Evolutionary conservation across 2,329 filamentous ascomycete species (phyloP), one percentile per base, ranked within the genome.

Genomic region (Epichloe sylvatica): DNA sequence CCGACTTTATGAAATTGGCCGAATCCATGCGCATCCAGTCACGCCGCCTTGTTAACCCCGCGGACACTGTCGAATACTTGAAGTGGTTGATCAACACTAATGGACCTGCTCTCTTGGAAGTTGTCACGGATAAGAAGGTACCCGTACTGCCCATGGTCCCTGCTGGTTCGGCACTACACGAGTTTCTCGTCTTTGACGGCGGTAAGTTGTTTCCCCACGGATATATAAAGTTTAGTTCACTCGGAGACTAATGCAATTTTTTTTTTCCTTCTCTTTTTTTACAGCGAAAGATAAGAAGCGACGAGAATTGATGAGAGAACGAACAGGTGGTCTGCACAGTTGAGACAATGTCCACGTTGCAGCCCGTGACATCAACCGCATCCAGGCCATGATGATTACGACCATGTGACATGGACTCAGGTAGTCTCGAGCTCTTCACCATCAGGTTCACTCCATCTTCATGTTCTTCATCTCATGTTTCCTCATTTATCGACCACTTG

Each of bases 101-200:
- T 33, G 92, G 91, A n/a, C 92, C 92, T 19, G 90, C 90, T 39
- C 76, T 97, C 55, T 75, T 98, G 52, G 91, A 97, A 71, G 84
- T 98, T 49, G 76, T 95, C 47, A 92, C 87, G 4, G 92, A 97
- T 67, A 84, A 83, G 71, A 84, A 92, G 78, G 84, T 92, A 25
- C 91, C 91, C 44, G 91, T 98, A n/a, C 72, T 97, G 61, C 92
- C 92, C 37, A 97, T 97, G 92, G 92, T 98, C 44, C 91, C 91
- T 3, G 83, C 80, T 38, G 92, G 92, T 37, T 83, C 78, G 54
- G 91, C 77, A 52, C 75, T 98, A 60, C 88, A 97, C 64, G 92
- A 97, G 68, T 96, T 97, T 70, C 75, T 97, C 39, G 55, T 60
- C 23, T 56, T 56, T 44, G 66, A 68, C 39, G 58, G 56, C 53